These are phyloP conservation scores for Metschnikowia orientalis DNA, from an alignment of 805 yeast genomes.

Conservation along the genomic window DNA sequence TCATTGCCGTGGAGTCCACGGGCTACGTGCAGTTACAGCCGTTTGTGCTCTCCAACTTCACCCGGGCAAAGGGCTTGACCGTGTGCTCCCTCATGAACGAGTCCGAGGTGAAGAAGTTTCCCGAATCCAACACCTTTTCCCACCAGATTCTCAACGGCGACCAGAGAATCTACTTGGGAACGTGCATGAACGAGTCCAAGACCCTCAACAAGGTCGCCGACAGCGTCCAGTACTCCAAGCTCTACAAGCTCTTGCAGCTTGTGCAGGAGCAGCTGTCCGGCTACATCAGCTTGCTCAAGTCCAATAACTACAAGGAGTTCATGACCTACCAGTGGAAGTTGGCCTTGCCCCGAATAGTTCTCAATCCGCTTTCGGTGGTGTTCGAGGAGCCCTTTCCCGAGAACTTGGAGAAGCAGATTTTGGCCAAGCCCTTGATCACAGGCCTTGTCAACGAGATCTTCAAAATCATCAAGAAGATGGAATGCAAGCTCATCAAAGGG, in stretches of 20 bases:
- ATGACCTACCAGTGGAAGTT: constrained; percentile 79
- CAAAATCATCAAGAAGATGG: constrained; percentile 72
- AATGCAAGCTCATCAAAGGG: constrained; percentile 64
- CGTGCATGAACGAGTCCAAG: constrained; percentile 16
- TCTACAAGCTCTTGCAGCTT: constrained; percentile 31
- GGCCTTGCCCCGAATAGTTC: constrained; percentile 72
- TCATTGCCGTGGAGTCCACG: constrained; percentile 62
- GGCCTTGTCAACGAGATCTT: constrained; percentile 76
- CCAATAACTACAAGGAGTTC: constrained; percentile 52
- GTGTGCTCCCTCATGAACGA: constrained; percentile 60
- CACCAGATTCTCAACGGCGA: constrained; percentile 31
- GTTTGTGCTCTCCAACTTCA: constrained; percentile 47
- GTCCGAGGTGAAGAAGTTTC: constrained; percentile 45
- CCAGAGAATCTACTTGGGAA: constrained; percentile 43
- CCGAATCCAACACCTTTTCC: constrained; percentile 22
- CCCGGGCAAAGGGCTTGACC: constrained; percentile 26
- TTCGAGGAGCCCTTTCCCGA: constrained; percentile 68
- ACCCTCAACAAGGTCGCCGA: constrained; percentile 11
- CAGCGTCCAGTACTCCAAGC: constrained; percentile 11
- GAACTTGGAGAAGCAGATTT: constrained; percentile 56
- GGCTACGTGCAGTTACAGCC: constrained; percentile 73
- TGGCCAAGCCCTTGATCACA: constrained; percentile 79
- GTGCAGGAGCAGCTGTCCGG: constrained; percentile 32
- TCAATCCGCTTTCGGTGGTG: constrained; percentile 69
- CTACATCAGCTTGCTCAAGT: constrained; percentile 45